Conservation (phyloP, 164 flowering plant species). For the Berberis thunbergii region DNA sequence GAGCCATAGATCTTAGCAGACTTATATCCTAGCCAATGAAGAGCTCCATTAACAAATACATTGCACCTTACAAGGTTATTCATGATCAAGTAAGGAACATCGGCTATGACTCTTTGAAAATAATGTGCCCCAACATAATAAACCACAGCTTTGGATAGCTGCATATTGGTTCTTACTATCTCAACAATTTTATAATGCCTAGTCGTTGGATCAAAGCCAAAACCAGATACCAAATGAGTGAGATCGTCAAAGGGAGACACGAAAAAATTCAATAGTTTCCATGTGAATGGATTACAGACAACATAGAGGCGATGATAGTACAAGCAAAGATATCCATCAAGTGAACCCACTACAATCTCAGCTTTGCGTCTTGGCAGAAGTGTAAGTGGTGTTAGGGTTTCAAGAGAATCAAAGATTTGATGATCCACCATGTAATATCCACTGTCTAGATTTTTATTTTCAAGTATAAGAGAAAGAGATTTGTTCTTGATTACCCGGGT, state of each 20-base stretch:
- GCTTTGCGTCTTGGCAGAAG: background rate
- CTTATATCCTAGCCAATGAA: background rate
- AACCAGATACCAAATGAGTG: background rate
- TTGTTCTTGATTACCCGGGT: background rate
- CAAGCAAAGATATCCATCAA: constrained; percentile 3
- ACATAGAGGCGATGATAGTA: background rate
- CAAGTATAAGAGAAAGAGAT: background rate
- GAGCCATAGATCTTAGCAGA: background rate
- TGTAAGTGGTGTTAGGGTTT: background rate
- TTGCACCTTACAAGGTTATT: too few species aligned
- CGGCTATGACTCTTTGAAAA: background rate
- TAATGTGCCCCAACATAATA: background rate
- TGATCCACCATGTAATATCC: background rate
- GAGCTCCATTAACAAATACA: background rate
- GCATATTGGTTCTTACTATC: background rate
- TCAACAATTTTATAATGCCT: too few species aligned
- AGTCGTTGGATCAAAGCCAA: background rate
- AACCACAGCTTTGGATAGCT: background rate
- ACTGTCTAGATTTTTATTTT: too few species aligned
- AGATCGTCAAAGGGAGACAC: background rate
- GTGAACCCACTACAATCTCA: background rate
- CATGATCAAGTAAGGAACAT: background rate
- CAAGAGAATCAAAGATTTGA: background rate
- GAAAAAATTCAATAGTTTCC: background rate
- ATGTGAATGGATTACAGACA: background rate